Evolutionary conservation across 202 grass and related monocot species (phyloP).

Genomic region (Panicum virgatum): DNA sequence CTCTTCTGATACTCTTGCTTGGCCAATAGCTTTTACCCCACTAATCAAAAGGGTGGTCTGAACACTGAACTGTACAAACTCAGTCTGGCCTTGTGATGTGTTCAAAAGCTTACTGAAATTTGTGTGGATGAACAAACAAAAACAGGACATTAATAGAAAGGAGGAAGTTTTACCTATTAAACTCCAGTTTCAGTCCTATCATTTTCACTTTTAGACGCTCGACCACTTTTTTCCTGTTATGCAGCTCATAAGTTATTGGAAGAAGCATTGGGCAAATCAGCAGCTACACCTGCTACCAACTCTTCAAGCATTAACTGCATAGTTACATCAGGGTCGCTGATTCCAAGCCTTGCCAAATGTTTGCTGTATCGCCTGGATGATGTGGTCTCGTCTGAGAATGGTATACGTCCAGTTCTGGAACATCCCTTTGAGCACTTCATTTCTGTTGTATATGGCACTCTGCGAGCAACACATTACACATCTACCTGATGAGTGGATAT

Average conservation of each 20-base stretch:
- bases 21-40: background rate
- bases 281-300: slow-evolving; percentile 23
- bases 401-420: slow-evolving; percentile 37
- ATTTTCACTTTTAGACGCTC: slow-evolving; percentile 13
- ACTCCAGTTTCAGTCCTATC: background rate
- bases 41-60: background rate
- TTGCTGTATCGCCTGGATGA: slow-evolving; percentile 88
- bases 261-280: slow-evolving; percentile 63
- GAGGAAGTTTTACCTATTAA: background rate
- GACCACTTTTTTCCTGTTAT: slow-evolving; percentile 23
- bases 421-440: background rate
- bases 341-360: slow-evolving; percentile 96
- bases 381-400: slow-evolving; percentile 80
- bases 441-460: slow-evolving; percentile 14
- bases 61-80: background rate
- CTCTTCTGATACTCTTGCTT: background rate
- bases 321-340: slow-evolving; percentile 90
- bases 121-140: slow-evolving; percentile 7
- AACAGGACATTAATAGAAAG: background rate
- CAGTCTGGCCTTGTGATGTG: too few species aligned
- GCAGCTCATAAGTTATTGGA: slow-evolving; percentile 79
- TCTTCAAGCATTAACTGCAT: slow-evolving; percentile 63
- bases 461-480: background rate
- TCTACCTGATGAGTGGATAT: background rate
- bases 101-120: slow-evolving; percentile 30